Evolutionary conservation across 805 yeast species (phyloP), one percentile per base, ranked within the genome.

Genomic region (Kazachstania taianensis): DNA sequence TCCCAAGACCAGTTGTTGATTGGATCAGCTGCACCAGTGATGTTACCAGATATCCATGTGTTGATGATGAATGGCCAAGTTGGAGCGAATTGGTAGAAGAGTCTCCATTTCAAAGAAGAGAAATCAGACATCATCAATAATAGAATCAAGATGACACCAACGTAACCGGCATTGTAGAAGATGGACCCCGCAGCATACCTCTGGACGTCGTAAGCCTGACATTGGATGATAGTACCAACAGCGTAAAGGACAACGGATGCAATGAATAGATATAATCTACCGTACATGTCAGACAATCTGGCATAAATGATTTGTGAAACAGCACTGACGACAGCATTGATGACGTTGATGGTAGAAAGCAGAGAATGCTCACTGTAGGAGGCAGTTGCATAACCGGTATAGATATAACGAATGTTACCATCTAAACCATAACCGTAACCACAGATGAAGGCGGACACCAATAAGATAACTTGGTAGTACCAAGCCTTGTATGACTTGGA

Each of bases 31-130:
- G 59, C 59, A 7, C 54, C 43, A 12, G 70, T 58, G 32, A 81
- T 63, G 46, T 75, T 63, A 50, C 85, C 89, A 20, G 77, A 59
- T 38, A 80, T 67, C 92, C 92, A 82, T 12, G 89, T 77, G 58
- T 78, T 81, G 57, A 82, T 75, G 48, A 81, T 72, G 48, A 70
- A 78, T 2, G 89, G 89, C 48, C 75, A 64, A 4, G 84, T 73
- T 17, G 87, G 84, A 25, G 76, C 61, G 44, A 77, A 74, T 24
- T 80, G 72, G 45, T 67, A 70, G 31, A 73, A 64, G 46, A 81
- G 66, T 63, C 92, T 73, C 81, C 85, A 78, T 53, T 73, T 78
- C 49, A 81, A 64, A 41, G 69, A 65, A 6, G 87, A 77, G 49
- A 73, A 66, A 56, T 81, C 94, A 2, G 83, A 76, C 40, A 75